These are phyloP conservation scores for Leccinum pachyderme DNA, from an alignment of 1,284 basidiomycete genomes.

Conservation along the genomic window DNA sequence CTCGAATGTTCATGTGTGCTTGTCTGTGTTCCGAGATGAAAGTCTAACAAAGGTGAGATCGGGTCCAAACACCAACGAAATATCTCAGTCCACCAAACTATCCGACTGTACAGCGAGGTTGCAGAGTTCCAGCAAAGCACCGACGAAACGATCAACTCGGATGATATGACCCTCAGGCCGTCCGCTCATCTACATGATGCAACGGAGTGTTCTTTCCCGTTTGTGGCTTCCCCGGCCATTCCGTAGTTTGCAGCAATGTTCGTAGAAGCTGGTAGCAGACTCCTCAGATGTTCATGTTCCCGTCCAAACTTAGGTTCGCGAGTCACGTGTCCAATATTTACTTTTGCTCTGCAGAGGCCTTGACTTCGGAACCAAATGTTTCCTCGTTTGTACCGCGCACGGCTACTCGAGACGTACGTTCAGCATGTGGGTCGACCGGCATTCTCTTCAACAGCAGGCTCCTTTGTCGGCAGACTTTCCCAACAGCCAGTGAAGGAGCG, in stretches of 20 bases:
- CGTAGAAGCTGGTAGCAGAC: too few species aligned
- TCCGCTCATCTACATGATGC: too few species aligned
- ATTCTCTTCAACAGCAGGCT: slow-evolving; percentile 22
- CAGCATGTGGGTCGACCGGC: slow-evolving; percentile 7
- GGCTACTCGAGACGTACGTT: slow-evolving; percentile 11
- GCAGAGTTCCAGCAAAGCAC: neutral
- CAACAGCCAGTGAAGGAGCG: slow-evolving; percentile 8
- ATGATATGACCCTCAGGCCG: too few species aligned
- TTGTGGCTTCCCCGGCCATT: too few species aligned
- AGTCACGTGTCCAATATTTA: too few species aligned
- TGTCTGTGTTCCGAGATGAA: neutral
- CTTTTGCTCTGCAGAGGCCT: too few species aligned
- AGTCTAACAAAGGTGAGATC: too few species aligned
- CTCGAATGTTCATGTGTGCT: neutral
- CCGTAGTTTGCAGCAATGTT: too few species aligned
- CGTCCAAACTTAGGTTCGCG: too few species aligned
- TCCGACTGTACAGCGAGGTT: neutral
- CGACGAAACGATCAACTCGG: neutral
- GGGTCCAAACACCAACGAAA: too few species aligned
- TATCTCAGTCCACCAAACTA: neutral
- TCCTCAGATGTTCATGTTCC: too few species aligned
- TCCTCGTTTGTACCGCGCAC: slow-evolving; percentile 14
- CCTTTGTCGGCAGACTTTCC: slow-evolving; percentile 9
- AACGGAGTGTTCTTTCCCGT: too few species aligned
- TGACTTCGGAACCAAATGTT: slow-evolving; percentile 19